Evolutionary conservation across 2,329 filamentous ascomycete genomes (phyloP).

Genomic region (Coleophoma eucalyptorum): DNA sequence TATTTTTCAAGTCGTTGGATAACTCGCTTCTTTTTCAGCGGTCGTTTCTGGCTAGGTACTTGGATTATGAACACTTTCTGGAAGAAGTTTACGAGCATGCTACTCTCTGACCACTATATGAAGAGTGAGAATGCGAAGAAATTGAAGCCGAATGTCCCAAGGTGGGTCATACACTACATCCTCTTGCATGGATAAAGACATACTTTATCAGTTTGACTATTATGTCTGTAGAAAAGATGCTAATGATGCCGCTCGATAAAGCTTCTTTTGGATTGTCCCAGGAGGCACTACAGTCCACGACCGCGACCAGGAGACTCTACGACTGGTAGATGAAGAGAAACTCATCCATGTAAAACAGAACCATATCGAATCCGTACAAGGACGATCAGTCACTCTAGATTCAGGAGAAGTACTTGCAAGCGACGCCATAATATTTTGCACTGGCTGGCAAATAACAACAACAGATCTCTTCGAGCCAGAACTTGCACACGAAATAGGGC

Average conservation of each 20-base stretch:
- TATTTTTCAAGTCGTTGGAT: slow-evolving; percentile 5
- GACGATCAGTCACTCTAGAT: slow-evolving; percentile 30
- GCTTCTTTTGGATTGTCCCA: slow-evolving; percentile 8
- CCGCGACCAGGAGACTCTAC: slow-evolving; percentile 5
- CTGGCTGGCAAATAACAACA: slow-evolving; percentile 45
- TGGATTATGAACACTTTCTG: slow-evolving; percentile 8
- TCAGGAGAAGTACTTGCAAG: slow-evolving; percentile 40
- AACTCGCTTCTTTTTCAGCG: slow-evolving; percentile 7
- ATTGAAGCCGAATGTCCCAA: slow-evolving; percentile 3
- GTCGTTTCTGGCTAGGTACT: slow-evolving; percentile 5
- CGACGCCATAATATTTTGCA: slow-evolving; percentile 50
- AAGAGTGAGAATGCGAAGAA: slow-evolving; percentile 6
- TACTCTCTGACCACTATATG: slow-evolving; percentile 3
- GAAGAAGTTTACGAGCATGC: slow-evolving; percentile 3
- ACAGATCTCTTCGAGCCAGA: slow-evolving; percentile 1
- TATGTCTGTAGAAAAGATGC: too few relatives aligned
- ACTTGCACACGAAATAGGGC: slow-evolving; percentile 4
- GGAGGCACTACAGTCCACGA: slow-evolving; percentile 6
- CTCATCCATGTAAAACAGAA: slow-evolving; percentile 3
- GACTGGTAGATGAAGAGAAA: slow-evolving; percentile 7
- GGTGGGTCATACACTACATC: neutral
- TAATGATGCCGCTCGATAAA: neutral
- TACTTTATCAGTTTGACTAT: too few relatives aligned
- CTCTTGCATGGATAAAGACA: neutral
- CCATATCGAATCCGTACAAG: slow-evolving; percentile 1